phyloP scores from a whole-genome alignment of 2,329 filamentous ascomycete genomes.

The Curvularia eragrostidis region DNA sequence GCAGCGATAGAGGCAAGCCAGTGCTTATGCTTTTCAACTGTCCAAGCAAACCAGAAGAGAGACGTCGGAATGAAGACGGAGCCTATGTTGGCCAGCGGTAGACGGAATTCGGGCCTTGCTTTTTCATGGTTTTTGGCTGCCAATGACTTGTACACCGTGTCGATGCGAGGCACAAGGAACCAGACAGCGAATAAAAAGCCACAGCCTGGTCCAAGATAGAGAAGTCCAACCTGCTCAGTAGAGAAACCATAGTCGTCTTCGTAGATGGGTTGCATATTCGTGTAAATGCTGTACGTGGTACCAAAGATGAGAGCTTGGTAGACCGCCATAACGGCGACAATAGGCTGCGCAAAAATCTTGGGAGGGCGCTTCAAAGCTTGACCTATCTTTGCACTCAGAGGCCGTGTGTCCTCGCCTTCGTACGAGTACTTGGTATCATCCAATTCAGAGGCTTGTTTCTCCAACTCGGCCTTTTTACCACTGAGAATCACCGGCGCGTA shows the following conservation, averaged over 20 bases:
- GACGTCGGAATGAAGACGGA: conserved; percentile 52
- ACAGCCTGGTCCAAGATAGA: conserved; percentile 55
- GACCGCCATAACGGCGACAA: conserved; percentile 55
- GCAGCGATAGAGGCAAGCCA: conserved; percentile 53
- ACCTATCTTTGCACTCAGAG: conserved; percentile 46
- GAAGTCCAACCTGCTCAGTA: conserved; percentile 55
- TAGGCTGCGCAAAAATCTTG: conserved; percentile 55
- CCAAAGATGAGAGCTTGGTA: conserved; percentile 58
- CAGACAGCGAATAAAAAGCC: conserved; percentile 55
- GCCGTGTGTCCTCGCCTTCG: conserved; percentile 53
- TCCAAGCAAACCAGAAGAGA: conserved; percentile 55
- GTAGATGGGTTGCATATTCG: conserved; percentile 58
- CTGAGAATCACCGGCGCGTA: conserved; percentile 53
- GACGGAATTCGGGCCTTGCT: conserved; percentile 52
- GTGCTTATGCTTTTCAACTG: conserved; percentile 50
- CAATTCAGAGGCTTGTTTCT: conserved; percentile 32
- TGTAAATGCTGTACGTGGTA: conserved; percentile 58
- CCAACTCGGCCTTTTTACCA: conserved; percentile 44
- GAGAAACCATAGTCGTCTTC: conserved; percentile 53
- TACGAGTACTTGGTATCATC: conserved; percentile 49
- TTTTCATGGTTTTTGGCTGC: conserved; percentile 51
- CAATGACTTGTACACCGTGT: conserved; percentile 56
- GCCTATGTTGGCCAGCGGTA: conserved; percentile 57
- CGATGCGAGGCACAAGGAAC: conserved; percentile 57
- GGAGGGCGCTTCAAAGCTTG: conserved; percentile 51